Conservation (phyloP, 2,329 filamentous ascomycete genomes). For the Orbilia quercus region DNA sequence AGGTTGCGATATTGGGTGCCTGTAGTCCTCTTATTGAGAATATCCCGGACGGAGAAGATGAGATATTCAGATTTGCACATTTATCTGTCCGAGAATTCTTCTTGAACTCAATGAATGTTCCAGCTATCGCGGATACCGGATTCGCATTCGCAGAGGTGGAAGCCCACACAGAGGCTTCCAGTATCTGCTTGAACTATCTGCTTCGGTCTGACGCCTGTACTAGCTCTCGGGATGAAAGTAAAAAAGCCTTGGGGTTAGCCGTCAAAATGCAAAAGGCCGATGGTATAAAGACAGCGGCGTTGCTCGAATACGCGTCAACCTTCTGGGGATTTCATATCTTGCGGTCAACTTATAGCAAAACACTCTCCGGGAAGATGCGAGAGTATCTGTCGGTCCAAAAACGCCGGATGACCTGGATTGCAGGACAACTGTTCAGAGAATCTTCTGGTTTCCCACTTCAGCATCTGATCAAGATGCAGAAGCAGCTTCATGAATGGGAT, state of each 20-base stretch:
- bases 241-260: neutral
- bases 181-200: conserved; percentile 37
- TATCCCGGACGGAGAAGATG: conserved; percentile 2
- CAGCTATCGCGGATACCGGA: neutral
- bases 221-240: neutral
- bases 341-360: conserved; percentile 13
- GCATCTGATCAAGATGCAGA: conserved; percentile 41
- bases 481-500: conserved; percentile 33
- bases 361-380: conserved; percentile 32
- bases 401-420: conserved; percentile 35
- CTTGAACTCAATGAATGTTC: conserved; percentile 4
- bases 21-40: conserved; percentile 42
- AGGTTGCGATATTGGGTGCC: conserved; percentile 13
- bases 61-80: conserved; percentile 32
- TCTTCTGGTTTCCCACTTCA: conserved; percentile 43
- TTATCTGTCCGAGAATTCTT: conserved; percentile 36
- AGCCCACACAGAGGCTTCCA: conserved; percentile 19
- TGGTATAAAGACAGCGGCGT: too few species aligned
- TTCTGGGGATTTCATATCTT: conserved; percentile 39
- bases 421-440: conserved; percentile 32
- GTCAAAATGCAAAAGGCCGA: neutral
- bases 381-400: conserved; percentile 28
- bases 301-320: conserved; percentile 29
- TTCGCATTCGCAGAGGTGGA: conserved; percentile 24
- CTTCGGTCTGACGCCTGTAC: conserved; percentile 1